Percentiles rank a stretch among this genome's conserved stretches.
Evolutionary conservation across 2,329 filamentous ascomycete species (phyloP).

Genomic region (Colletotrichum spaethianum): DNA sequence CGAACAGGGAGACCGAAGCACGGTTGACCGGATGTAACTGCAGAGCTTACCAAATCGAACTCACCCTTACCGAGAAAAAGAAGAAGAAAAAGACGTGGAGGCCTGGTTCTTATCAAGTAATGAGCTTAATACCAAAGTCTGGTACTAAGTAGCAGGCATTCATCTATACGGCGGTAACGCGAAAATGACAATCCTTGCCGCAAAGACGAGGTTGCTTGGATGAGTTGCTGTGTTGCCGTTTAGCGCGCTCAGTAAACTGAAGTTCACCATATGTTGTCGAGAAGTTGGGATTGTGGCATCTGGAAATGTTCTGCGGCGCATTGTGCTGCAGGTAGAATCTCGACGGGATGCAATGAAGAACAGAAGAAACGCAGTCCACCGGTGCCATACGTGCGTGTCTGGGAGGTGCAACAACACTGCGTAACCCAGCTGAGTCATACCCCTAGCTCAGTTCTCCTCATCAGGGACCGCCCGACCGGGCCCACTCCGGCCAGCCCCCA

Average conservation of each 20-base stretch:
- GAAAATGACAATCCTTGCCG: neutral
- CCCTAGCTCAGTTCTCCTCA: neutral
- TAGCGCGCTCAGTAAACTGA: slow-evolving; percentile 27
- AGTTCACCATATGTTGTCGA: slow-evolving; percentile 5
- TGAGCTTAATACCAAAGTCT: neutral
- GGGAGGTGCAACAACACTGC: neutral
- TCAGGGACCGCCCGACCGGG: slow-evolving; percentile 3
- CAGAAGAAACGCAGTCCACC: too few relatives aligned
- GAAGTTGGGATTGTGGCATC: neutral
- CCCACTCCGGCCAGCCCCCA: slow-evolving; percentile 3
- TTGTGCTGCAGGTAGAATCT: slow-evolving; percentile 36
- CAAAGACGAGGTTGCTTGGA: neutral
- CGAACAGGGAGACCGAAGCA: neutral
- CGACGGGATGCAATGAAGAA: too few relatives aligned
- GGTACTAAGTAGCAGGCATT: neutral
- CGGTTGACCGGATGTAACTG: neutral
- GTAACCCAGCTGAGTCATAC: slow-evolving; percentile 28
- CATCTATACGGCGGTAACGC: neutral
- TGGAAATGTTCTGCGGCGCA: neutral
- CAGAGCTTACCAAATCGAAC: neutral
- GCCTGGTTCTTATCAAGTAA: neutral
- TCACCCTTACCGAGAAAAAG: too few relatives aligned
- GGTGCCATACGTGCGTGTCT: neutral
- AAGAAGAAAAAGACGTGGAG: neutral
- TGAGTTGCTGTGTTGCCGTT: slow-evolving; percentile 22